These are phyloP conservation scores for Thielaviopsis euricoi DNA, from an alignment of 2,329 filamentous ascomycete species.

Conservation along the genomic window DNA sequence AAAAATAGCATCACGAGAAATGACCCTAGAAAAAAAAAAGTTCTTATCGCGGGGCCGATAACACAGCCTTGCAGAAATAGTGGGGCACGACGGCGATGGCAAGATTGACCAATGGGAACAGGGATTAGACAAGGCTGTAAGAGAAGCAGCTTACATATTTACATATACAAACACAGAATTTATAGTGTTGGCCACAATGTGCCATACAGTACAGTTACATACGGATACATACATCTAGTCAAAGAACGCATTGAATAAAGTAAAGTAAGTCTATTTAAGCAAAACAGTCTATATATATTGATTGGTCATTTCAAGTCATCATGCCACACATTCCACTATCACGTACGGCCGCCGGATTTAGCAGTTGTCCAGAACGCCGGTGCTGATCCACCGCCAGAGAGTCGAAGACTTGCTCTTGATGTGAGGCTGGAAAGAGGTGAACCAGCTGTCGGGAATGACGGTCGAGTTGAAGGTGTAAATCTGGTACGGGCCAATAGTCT, in stretches of 20 bases:
- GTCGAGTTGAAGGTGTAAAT: conserved; percentile 4
- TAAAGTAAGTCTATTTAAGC: neutral
- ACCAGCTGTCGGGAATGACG: neutral
- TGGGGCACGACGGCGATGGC: neutral
- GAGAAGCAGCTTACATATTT: no score
- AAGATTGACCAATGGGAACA: conserved; percentile 1
- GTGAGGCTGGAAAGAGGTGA: conserved; percentile 2
- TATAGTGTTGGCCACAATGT: no score
- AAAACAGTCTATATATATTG: neutral
- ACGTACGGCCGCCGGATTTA: neutral
- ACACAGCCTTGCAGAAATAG: conserved; percentile 6
- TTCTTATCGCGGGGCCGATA: conserved; percentile 9
- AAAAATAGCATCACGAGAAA: neutral
- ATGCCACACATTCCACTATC: no score
- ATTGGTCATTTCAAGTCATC: neutral
- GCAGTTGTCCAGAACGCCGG: neutral
- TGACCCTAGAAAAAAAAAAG: conserved; percentile 5
- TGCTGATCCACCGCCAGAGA: neutral
- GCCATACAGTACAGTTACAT: no score
- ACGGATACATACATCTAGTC: neutral
- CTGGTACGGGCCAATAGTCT: conserved; percentile 1
- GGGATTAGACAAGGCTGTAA: neutral
- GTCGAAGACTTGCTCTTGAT: neutral
- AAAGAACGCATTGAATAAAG: neutral
- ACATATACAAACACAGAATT: no score